A percentile compares a stretch with the other conserved stretches of the same genome.
These are phyloP conservation scores for Hypoxylon sp. DNA, from an alignment of 2,329 filamentous ascomycete species.

Conservation along the genomic window DNA sequence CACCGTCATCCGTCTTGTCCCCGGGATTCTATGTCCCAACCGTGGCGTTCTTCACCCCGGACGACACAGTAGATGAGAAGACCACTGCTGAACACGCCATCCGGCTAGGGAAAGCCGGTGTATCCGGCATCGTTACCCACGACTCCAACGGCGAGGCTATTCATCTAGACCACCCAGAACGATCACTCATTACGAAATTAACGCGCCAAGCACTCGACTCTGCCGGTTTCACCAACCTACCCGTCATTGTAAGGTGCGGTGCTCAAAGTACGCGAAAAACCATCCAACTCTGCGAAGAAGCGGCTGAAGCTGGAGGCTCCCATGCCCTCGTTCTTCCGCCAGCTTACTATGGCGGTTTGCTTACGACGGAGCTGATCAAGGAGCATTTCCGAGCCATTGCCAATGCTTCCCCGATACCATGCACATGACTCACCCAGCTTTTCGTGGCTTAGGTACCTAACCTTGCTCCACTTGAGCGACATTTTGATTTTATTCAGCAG, in stretches of 20 bases:
- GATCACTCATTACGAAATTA: slow-evolving; percentile 68
- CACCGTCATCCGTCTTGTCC: not conserved
- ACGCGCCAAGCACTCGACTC: slow-evolving; percentile 70
- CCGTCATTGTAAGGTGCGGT: slow-evolving; percentile 73
- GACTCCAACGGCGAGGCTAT: slow-evolving; percentile 82
- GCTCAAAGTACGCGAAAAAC: slow-evolving; percentile 71
- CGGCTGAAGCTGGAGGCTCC: slow-evolving; percentile 68
- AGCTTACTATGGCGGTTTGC: slow-evolving; percentile 71
- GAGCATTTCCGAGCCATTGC: slow-evolving; percentile 74
- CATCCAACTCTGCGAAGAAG: slow-evolving; percentile 69
- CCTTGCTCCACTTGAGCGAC: no score
- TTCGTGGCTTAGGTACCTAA: no score
- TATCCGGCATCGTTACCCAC: slow-evolving; percentile 69
- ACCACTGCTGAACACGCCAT: slow-evolving; percentile 60
- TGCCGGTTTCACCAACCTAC: slow-evolving; percentile 66
- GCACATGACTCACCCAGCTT: no score
- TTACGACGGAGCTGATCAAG: slow-evolving; percentile 69
- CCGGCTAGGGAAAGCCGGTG: slow-evolving; percentile 39
- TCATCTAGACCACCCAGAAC: slow-evolving; percentile 73
- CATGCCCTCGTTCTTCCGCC: slow-evolving; percentile 72
- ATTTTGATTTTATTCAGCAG: no score
- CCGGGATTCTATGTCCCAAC: slow-evolving; percentile 65
- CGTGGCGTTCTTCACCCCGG: slow-evolving; percentile 63
- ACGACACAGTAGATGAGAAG: slow-evolving; percentile 62
- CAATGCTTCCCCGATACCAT: slow-evolving; percentile 67